These are phyloP conservation scores for Phytophthora pinifolia DNA, from an alignment of 352 stramenopile species.

Conservation along the genomic window DNA sequence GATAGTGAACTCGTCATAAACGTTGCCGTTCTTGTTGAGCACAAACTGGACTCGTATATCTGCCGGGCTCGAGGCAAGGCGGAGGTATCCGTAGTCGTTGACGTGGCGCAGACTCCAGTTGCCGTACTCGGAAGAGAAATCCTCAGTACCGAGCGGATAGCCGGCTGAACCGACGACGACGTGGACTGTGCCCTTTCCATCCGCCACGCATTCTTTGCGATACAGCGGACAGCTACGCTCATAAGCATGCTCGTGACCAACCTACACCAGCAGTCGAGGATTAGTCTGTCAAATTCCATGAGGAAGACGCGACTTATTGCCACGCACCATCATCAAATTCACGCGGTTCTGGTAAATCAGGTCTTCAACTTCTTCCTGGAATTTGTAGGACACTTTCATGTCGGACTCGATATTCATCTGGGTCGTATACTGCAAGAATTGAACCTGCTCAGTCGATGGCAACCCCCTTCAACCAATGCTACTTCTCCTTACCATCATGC, in stretches of 20 bases:
- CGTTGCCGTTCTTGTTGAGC: conserved; percentile 62
- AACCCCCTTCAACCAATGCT: background rate
- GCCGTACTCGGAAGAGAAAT: conserved; percentile 60
- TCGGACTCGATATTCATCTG: conserved; percentile 56
- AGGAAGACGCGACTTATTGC: background rate
- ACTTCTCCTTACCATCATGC: conserved; percentile 71
- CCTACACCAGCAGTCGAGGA: conserved; percentile 22
- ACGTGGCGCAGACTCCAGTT: conserved; percentile 68
- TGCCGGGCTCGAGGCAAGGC: conserved; percentile 38
- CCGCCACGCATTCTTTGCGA: conserved; percentile 52
- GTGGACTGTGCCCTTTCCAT: conserved; percentile 69
- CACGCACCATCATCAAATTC: conserved; percentile 84
- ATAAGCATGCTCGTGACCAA: conserved; percentile 91
- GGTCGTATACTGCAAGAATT: conserved; percentile 43
- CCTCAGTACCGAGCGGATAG: conserved; percentile 44
- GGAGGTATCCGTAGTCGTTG: conserved; percentile 72
- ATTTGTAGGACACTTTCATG: conserved; percentile 66
- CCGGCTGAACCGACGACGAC: conserved; percentile 79
- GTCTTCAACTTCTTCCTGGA: conserved; percentile 90
- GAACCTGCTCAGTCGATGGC: conserved; percentile 2
- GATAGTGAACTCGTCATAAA: conserved; percentile 61
- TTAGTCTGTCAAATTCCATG: conserved; percentile 2
- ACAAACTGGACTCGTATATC: conserved; percentile 65
- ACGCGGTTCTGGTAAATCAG: conserved; percentile 82
- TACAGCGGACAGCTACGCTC: conserved; percentile 84